Percentiles rank a stretch among this genome's conserved stretches.
These are phyloP conservation scores for Stephania cephalantha DNA, from an alignment of 164 flowering plant species.

Conservation along the genomic window DNA sequence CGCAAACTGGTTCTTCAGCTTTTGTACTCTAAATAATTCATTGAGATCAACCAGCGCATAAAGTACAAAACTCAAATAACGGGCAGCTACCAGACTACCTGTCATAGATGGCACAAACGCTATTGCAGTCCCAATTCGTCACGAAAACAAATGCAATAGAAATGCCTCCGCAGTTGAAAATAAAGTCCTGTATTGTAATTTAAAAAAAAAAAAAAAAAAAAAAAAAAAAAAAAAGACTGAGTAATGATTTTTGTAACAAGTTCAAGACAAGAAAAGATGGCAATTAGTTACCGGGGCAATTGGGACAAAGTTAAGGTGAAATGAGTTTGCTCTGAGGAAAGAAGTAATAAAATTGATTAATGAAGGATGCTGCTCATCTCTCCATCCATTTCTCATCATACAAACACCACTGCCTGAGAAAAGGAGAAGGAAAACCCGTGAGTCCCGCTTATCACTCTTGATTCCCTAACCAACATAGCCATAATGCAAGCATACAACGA, in stretches of 20 bases:
- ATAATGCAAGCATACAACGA: background rate
- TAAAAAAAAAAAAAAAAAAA: background rate
- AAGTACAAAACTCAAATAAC: constrained; percentile 3
- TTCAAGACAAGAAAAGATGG: background rate
- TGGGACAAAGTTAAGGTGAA: constrained; percentile 66
- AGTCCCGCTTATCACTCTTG: background rate
- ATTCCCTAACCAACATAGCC: background rate
- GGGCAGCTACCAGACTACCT: constrained; percentile 33
- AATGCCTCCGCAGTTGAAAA: constrained; percentile 86
- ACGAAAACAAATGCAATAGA: constrained; percentile 87
- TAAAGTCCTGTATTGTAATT: constrained; percentile 62
- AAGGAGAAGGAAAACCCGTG: background rate
- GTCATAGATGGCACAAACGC: constrained; percentile 33
- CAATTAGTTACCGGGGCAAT: constrained; percentile 58
- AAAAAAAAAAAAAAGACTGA: constrained; percentile 3
- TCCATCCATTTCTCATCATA: constrained; percentile 82
- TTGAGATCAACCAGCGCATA: constrained; percentile 10
- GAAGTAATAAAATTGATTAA: constrained; percentile 70
- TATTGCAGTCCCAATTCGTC: constrained; percentile 52
- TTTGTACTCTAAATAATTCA: constrained; percentile 48
- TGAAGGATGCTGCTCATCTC: constrained; percentile 64
- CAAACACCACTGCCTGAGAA: constrained; percentile 48
- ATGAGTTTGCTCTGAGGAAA: constrained; percentile 66
- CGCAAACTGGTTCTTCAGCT: constrained; percentile 72
- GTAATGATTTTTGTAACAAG: background rate